Percentiles rank a stretch among this genome's conserved stretches.
These are phyloP conservation scores for Ceratocystis papillata DNA, from an alignment of 2,329 filamentous ascomycete species.

Conservation along the genomic window DNA sequence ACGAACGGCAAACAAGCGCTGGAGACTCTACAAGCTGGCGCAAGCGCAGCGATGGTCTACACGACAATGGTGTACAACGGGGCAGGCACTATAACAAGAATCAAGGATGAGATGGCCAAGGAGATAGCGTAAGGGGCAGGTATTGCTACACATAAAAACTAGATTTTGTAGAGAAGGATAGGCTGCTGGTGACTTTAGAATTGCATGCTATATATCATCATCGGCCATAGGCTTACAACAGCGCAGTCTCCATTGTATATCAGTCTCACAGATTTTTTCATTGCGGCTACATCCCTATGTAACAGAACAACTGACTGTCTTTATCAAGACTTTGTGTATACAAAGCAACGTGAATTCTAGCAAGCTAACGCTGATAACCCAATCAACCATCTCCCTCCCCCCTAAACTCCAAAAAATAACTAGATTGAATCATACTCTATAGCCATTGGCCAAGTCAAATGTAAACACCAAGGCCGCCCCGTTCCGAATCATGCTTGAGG, in stretches of 20 bases:
- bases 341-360: background rate
- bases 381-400: too few species aligned
- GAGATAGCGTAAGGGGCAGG: slow-evolving; percentile 29
- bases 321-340: too few species aligned
- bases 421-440: background rate
- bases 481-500: background rate
- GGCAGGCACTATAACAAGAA: slow-evolving; percentile 52
- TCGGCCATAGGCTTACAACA: background rate
- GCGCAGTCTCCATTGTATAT: background rate
- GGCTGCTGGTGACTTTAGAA: background rate
- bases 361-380: background rate
- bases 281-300: too few species aligned
- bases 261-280: too few species aligned
- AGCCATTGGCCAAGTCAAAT: background rate
- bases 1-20: slow-evolving; percentile 77
- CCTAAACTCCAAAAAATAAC: background rate
- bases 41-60: slow-evolving; percentile 84
- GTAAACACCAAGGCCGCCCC: background rate
- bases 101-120: slow-evolving; percentile 52
- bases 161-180: slow-evolving; percentile 3
- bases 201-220: background rate
- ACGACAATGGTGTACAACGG: slow-evolving; percentile 61
- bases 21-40: slow-evolving; percentile 74
- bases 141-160: background rate
- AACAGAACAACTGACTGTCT: too few species aligned